Evolutionary conservation across 768 basidiomycete genomes (phyloP).

Genomic region (Lepiota venenata): DNA sequence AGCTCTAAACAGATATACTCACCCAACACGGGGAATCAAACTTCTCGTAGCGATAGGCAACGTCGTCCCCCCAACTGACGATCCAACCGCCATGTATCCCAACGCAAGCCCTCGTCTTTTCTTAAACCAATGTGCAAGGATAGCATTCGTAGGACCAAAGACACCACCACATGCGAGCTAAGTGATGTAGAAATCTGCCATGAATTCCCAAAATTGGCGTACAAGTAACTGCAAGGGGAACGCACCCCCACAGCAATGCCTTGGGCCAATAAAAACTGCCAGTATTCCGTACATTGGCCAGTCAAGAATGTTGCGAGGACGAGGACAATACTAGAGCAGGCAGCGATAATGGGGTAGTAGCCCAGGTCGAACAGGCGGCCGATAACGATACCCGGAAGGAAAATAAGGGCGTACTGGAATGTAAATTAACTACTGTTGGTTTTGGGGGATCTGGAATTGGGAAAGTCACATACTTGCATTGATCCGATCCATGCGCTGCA

Average conservation of each 20-base stretch:
- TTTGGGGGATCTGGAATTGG: background rate
- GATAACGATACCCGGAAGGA: slow-evolving; percentile 48
- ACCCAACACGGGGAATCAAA: slow-evolving; percentile 48
- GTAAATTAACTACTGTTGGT: background rate
- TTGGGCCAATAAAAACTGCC: slow-evolving; percentile 67
- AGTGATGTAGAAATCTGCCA: background rate
- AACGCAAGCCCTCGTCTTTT: slow-evolving; percentile 55
- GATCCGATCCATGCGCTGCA: slow-evolving; percentile 82
- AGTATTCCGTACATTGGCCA: slow-evolving; percentile 57
- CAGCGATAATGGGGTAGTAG: slow-evolving; percentile 51
- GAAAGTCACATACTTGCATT: slow-evolving; percentile 45
- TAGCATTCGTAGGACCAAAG: slow-evolving; percentile 57
- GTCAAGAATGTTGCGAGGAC: slow-evolving; percentile 48
- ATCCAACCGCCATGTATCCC: slow-evolving; percentile 62
- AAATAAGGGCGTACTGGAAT: slow-evolving; percentile 55
- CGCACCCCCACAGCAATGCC: slow-evolving; percentile 56
- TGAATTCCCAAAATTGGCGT: background rate
- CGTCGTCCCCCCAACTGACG: slow-evolving; percentile 65
- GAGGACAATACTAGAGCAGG: slow-evolving; percentile 22
- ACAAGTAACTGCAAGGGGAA: background rate
- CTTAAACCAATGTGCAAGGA: slow-evolving; percentile 75
- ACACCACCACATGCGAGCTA: slow-evolving; percentile 52
- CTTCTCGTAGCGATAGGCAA: slow-evolving; percentile 61
- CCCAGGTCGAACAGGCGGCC: slow-evolving; percentile 69
- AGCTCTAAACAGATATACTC: background rate